Conservation (phyloP, 176 grass and related monocot genomes). For the Tuctoria greenei region DNA sequence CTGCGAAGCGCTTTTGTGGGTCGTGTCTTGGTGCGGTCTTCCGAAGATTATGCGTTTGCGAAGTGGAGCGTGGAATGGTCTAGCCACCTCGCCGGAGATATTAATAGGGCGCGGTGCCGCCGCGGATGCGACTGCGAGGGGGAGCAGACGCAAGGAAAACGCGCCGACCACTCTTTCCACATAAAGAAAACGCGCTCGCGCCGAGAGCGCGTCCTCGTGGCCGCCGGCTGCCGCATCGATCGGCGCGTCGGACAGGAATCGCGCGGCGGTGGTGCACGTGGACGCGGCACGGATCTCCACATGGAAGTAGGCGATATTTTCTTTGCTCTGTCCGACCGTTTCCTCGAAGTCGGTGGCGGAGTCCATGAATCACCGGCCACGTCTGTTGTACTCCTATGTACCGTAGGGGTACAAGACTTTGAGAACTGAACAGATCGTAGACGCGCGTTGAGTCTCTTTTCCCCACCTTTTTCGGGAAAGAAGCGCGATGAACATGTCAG, state of each 20-base stretch:
- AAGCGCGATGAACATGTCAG: neutral
- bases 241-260: slow-evolving; percentile 22
- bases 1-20: neutral
- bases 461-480: too few species aligned
- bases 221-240: neutral
- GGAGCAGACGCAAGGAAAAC: neutral
- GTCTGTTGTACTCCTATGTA: neutral
- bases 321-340: neutral
- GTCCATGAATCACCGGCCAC: slow-evolving; percentile 17
- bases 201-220: neutral
- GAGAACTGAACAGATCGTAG: neutral
- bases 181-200: slow-evolving; percentile 29
- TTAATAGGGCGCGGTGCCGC: neutral
- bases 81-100: neutral
- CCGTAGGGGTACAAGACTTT: neutral
- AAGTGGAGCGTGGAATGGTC: neutral
- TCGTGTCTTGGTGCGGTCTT: neutral
- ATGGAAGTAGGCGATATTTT: neutral
- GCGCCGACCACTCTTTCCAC: slow-evolving; percentile 12
- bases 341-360: neutral
- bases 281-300: neutral
- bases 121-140: neutral
- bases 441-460: too few species aligned
- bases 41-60: neutral
- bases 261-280: neutral